Percentiles rank a stretch among this genome's conserved stretches.
phyloP scores from a whole-genome alignment of 164 flowering plant species.

The Buxus sempervirens region DNA sequence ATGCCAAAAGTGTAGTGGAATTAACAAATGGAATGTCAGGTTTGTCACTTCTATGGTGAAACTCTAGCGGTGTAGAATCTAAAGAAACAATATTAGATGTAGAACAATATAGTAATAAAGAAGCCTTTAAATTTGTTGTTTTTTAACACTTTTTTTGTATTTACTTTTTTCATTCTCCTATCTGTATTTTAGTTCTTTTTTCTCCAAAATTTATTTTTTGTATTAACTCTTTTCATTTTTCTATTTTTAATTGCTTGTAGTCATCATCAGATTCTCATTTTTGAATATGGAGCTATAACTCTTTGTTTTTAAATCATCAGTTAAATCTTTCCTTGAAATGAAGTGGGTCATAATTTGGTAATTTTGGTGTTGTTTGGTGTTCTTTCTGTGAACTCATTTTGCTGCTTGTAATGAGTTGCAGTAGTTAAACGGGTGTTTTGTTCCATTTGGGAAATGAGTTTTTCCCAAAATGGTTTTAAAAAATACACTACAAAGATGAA shows the following conservation, averaged over 20 bases:
- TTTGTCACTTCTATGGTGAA: slow-evolving; percentile 14
- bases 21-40: slow-evolving; percentile 88
- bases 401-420: too few species aligned
- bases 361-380: too few species aligned
- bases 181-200: too few species aligned
- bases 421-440: too few species aligned
- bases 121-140: slow-evolving; percentile 4
- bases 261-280: background rate
- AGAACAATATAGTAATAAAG: background rate
- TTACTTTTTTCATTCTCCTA: background rate
- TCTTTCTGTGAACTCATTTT: too few species aligned
- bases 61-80: background rate
- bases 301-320: too few species aligned
- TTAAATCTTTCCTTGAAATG: too few species aligned
- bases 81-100: background rate
- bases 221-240: background rate
- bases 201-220: too few species aligned
- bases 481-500: too few species aligned
- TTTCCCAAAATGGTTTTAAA: too few species aligned
- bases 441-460: too few species aligned
- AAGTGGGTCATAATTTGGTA: background rate
- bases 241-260: background rate
- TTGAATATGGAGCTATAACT: background rate
- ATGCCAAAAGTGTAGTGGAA: slow-evolving; percentile 81
- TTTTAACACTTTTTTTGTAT: too few species aligned